These are phyloP conservation scores for Plantago elongata DNA, from an alignment of 257 asterid species.

Conservation along the genomic window DNA sequence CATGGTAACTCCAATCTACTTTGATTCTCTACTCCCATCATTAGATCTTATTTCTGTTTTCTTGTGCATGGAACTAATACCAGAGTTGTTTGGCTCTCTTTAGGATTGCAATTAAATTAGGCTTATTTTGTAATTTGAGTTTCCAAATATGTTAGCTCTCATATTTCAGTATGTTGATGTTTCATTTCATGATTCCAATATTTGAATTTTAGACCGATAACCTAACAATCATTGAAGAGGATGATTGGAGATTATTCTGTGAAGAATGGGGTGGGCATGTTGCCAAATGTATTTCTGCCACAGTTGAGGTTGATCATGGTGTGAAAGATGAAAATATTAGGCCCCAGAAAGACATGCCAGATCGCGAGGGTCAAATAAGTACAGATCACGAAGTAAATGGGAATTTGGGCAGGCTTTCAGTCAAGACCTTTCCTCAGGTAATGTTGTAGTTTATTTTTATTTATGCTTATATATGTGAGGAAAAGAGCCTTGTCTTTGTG, in stretches of 20 bases:
- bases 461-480: constrained; percentile 25
- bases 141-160: constrained; percentile 2
- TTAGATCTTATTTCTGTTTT: neutral
- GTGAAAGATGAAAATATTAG: constrained; percentile 39
- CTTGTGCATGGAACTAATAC: constrained; percentile 12
- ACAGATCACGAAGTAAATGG: constrained; percentile 35
- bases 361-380: constrained; percentile 46
- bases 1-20: constrained; percentile 57
- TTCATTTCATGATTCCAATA: constrained; percentile 9
- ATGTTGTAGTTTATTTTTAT: constrained; percentile 21
- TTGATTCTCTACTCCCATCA: constrained; percentile 3
- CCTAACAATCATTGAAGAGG: constrained; percentile 57
- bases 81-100: constrained; percentile 14
- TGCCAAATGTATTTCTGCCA: constrained; percentile 59
- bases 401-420: constrained; percentile 39
- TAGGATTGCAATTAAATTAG: constrained; percentile 13
- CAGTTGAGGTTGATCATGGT: constrained; percentile 41
- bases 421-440: constrained; percentile 83
- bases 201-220: constrained; percentile 55
- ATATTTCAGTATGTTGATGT: constrained; percentile 23
- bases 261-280: constrained; percentile 84
- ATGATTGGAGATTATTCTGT: constrained; percentile 86
- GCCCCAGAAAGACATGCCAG: constrained; percentile 38
- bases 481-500: constrained; percentile 2
- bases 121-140: constrained; percentile 2